Conservation (phyloP, 2,329 filamentous ascomycete genomes). For the Fusarium avenaceum region DNA sequence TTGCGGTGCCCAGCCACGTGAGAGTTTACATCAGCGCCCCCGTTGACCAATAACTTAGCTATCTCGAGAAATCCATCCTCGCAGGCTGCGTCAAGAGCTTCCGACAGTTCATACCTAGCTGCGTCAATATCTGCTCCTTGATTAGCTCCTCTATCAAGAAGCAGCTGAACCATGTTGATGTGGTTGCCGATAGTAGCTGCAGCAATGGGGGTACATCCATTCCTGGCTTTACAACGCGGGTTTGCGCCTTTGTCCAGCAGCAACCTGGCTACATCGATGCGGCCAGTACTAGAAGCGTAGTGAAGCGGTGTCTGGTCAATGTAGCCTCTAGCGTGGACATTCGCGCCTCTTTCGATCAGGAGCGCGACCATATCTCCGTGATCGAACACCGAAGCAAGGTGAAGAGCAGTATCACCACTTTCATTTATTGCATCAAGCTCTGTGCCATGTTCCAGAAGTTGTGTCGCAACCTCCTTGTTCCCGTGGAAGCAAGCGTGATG, state of each 20-base stretch:
- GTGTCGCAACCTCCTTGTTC: no score
- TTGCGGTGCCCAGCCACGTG: no score
- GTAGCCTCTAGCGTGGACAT: no score
- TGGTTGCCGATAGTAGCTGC: accelerated
- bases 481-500: no score
- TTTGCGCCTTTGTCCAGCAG: accelerated
- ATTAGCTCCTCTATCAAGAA: neutral
- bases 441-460: no score
- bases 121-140: neutral
- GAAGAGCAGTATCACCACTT: no score
- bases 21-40: neutral
- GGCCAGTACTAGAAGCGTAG: accelerated
- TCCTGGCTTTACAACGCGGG: accelerated
- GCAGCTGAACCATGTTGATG: accelerated
- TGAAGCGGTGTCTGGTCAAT: neutral
- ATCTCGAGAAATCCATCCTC: accelerated
- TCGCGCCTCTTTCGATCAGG: no score
- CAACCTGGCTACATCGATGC: accelerated
- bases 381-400: no score
- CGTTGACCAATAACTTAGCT: accelerated
- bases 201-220: accelerated
- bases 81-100: neutral
- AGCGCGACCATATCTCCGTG: no score
- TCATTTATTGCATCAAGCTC: no score
- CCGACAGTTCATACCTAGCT: accelerated